These are phyloP conservation scores for Plectosphaerella cucumerina DNA, from an alignment of 2,329 filamentous ascomycete genomes.

Conservation along the genomic window DNA sequence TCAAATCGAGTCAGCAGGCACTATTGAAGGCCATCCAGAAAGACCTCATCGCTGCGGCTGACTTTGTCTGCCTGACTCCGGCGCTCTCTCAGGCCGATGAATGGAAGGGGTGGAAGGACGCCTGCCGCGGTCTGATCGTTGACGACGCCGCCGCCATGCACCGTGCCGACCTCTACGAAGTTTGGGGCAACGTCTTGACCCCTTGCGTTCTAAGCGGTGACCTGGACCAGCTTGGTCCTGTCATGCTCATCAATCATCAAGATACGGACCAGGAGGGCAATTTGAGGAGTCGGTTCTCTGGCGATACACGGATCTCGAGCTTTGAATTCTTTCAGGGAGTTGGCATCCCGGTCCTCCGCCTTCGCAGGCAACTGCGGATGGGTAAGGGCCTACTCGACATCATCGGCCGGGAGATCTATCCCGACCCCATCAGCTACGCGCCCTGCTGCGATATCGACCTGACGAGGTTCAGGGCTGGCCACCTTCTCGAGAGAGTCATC, in stretches of 20 bases:
- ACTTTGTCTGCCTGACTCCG: slow-evolving; percentile 12
- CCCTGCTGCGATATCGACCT: slow-evolving; percentile 1
- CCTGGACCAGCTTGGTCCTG: slow-evolving; percentile 12
- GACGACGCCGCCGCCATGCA: slow-evolving; percentile 18
- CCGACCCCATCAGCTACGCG: slow-evolving; percentile 9
- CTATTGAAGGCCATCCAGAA: slow-evolving; percentile 13
- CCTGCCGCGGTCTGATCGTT: slow-evolving; percentile 9
- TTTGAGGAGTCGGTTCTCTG: slow-evolving; percentile 5
- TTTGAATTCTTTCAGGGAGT: slow-evolving; percentile 8
- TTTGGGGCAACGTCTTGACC: slow-evolving; percentile 17
- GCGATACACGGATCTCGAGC: slow-evolving; percentile 8
- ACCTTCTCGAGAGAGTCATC: background rate
- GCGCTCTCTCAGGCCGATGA: background rate
- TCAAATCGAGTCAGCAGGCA: background rate
- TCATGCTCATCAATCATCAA: too few relatives aligned
- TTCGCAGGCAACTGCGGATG: slow-evolving; percentile 16
- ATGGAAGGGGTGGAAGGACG: background rate
- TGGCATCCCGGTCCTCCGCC: slow-evolving; percentile 13
- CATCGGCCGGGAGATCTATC: slow-evolving; percentile 9
- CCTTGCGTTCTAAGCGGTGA: slow-evolving; percentile 18
- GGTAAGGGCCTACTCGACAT: slow-evolving; percentile 13
- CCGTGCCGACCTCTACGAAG: slow-evolving; percentile 14
- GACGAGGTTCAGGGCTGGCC: background rate
- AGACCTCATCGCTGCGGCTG: slow-evolving; percentile 15
- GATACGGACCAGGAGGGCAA: background rate